These are phyloP conservation scores for Neospermospora avenae DNA, from an alignment of 2,329 filamentous ascomycete species.

Conservation along the genomic window DNA sequence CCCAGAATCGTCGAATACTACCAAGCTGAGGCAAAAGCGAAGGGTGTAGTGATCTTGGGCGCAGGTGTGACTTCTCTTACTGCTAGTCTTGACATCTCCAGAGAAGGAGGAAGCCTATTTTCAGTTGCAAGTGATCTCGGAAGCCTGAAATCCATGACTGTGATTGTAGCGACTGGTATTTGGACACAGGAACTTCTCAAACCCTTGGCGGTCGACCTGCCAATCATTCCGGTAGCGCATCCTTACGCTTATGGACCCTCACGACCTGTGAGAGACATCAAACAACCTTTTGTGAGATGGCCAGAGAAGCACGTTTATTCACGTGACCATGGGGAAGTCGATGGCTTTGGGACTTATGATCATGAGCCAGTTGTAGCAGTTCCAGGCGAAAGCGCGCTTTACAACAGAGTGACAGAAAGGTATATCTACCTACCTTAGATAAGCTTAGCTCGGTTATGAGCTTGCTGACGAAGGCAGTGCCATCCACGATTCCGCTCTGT, in stretches of 20 bases:
- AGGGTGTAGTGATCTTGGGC: not conserved
- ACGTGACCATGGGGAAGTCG: slow-evolving; percentile 35
- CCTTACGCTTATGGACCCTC: slow-evolving; percentile 29
- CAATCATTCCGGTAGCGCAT: slow-evolving; percentile 37
- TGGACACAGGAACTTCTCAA: not conserved
- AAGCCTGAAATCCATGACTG: not conserved
- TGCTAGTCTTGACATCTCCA: not conserved
- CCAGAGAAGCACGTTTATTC: slow-evolving; percentile 37
- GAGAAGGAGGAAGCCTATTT: not conserved
- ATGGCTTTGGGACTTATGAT: slow-evolving; percentile 37
- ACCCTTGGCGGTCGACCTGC: slow-evolving; percentile 27
- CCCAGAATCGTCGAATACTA: not conserved
- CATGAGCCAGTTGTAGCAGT: slow-evolving; percentile 30
- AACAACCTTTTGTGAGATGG: slow-evolving; percentile 37
- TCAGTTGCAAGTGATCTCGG: not conserved
- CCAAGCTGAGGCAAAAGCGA: not conserved
- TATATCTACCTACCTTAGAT: not conserved
- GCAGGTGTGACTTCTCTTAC: not conserved
- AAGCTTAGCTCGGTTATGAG: not conserved
- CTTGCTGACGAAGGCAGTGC: not conserved
- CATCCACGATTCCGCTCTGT: not conserved
- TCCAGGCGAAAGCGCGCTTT: slow-evolving; percentile 15
- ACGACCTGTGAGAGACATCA: slow-evolving; percentile 20
- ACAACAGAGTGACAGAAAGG: not conserved
- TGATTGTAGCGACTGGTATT: slow-evolving; percentile 1